Base-by-base conservation (phyloP, 1,284 basidiomycete species). In the Hymenochaete sp. region DNA sequence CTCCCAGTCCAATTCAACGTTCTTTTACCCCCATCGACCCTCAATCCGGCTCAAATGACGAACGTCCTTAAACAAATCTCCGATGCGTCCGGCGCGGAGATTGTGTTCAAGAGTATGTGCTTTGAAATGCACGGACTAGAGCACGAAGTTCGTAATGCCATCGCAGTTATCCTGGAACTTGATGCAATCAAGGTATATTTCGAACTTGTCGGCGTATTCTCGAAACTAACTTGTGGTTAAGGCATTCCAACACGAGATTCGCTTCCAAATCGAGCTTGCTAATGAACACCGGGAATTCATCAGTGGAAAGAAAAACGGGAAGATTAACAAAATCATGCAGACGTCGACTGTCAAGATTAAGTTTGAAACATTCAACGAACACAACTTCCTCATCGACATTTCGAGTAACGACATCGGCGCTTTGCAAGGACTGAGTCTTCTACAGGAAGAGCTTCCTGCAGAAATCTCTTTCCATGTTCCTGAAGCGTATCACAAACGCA, bases 401-500 rank as follows among this genome's bases (percentile, higher is more conserved):
- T 77, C 88, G 14, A 87, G 89, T 19, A 84, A 78, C 53, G 87
- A 93, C 59, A 69, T 66, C 26, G 85, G 84, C 22, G 86, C 93
- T 19, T 67, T 98, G 18, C 85, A 92, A 58, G 93, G 96, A 16
- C 72, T 98, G 36, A 81, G 82, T 4, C 74, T 97, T 52, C 70
- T 98, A 22, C 92, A 97, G 65, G 95, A 98, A 62, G 95, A 98
- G 65, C 70, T 98, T 14, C 95, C 95, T 1, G 93, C 96, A n/a
- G 95, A 98, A 65, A 88, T 97, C 44, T 97, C 93, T 19, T 98
- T 98, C 77, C 93, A 98, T 65, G 93, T 98, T 6, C 95, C 96
- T 18, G 95, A 99, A 66, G 81, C 82, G 41, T 98, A 98, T 63
- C 95, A 98, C 71, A 98, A 98, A 67, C 88, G 96, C 52, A 98